Evolutionary conservation across 352 stramenopile genomes (phyloP).

Genomic region (Phytophthora hibernalis): DNA sequence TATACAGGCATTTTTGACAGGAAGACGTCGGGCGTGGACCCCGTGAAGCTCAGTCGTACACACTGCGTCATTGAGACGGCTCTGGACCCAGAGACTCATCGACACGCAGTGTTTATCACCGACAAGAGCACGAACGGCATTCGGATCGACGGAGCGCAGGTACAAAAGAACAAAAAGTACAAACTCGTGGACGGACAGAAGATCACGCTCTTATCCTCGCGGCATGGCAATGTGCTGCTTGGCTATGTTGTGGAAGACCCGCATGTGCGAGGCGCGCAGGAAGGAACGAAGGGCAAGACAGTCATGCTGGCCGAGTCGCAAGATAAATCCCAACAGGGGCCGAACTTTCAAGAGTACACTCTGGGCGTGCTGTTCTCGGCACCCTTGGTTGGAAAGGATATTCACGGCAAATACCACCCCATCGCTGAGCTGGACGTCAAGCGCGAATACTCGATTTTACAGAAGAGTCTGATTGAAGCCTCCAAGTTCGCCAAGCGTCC

Average conservation of each 20-base stretch:
- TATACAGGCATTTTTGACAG: slow-evolving; percentile 66
- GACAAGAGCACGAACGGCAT: slow-evolving; percentile 81
- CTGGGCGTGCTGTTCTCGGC: slow-evolving; percentile 95
- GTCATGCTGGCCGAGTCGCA: slow-evolving; percentile 39
- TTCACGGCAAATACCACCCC: slow-evolving; percentile 88
- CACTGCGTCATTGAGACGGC: slow-evolving; percentile 71
- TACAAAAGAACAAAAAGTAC: slow-evolving; percentile 60
- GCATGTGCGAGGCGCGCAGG: slow-evolving; percentile 56
- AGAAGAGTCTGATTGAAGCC: slow-evolving; percentile 80
- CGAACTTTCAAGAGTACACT: slow-evolving; percentile 79
- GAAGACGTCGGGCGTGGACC: slow-evolving; percentile 61
- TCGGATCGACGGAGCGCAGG: slow-evolving; percentile 61
- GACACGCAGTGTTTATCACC: slow-evolving; percentile 63
- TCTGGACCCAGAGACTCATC: slow-evolving; percentile 48
- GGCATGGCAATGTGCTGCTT: slow-evolving; percentile 63
- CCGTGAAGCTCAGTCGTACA: slow-evolving; percentile 65
- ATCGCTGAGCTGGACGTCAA: slow-evolving; percentile 91
- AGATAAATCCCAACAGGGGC: slow-evolving; percentile 60
- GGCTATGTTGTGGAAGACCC: slow-evolving; percentile 83
- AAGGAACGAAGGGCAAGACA: slow-evolving; percentile 21
- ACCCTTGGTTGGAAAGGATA: slow-evolving; percentile 92
- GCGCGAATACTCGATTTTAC: slow-evolving; percentile 80
- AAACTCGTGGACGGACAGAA: slow-evolving; percentile 66
- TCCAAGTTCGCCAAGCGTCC: slow-evolving; percentile 66
- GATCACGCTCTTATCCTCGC: slow-evolving; percentile 78